Conservation (phyloP, 2,329 filamentous ascomycete genomes). For the Fusarium newnesense region DNA sequence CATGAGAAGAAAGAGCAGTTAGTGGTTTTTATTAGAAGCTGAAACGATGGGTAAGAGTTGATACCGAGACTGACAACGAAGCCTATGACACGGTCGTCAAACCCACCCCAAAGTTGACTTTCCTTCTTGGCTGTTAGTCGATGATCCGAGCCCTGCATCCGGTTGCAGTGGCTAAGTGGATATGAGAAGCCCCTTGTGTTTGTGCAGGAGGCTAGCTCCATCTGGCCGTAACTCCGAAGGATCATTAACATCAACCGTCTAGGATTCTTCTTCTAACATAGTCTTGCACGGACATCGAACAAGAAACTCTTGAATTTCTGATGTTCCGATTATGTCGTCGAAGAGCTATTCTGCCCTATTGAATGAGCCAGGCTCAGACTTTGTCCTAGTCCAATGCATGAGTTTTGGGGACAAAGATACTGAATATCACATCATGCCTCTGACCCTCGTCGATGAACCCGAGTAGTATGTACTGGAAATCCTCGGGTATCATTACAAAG, state of each 20-base stretch:
- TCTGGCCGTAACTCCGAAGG: conserved; percentile 35
- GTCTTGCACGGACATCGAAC: conserved; percentile 9
- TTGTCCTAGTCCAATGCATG: neutral
- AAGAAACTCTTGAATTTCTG: neutral
- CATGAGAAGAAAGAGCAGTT: neutral
- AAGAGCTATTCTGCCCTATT: neutral
- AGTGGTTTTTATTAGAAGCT: neutral
- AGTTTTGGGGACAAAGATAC: neutral
- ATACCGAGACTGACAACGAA: conserved; percentile 18
- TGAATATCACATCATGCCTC: neutral
- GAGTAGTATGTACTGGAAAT: conserved; percentile 5
- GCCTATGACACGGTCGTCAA: conserved; percentile 11
- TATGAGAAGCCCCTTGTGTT: conserved; percentile 15
- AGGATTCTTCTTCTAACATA: neutral
- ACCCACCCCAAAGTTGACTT: neutral
- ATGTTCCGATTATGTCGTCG: neutral
- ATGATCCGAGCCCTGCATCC: conserved; percentile 30
- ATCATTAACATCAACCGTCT: conserved; percentile 22
- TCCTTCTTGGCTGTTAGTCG: conserved; percentile 11
- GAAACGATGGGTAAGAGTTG: conserved; percentile 21
- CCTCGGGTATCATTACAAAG: neutral
- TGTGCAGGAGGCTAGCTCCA: conserved; percentile 30
- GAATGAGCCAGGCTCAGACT: neutral
- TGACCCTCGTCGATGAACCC: neutral
- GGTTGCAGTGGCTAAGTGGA: conserved; percentile 22